These are phyloP conservation scores for Blastomyces emzantsi DNA, from an alignment of 2,329 filamentous ascomycete genomes.

Conservation along the genomic window DNA sequence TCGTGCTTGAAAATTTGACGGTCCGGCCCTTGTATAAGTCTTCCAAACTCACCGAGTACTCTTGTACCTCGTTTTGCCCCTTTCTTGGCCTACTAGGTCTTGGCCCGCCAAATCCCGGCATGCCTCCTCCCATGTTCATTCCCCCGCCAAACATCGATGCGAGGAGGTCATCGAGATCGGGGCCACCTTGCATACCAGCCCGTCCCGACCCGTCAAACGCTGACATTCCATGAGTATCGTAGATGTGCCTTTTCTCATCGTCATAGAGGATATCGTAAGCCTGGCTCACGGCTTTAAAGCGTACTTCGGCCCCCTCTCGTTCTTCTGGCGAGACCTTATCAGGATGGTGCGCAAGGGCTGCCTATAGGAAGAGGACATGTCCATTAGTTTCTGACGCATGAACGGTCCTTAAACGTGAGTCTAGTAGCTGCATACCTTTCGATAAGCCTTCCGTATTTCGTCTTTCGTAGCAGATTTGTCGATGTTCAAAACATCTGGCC, in stretches of 20 bases:
- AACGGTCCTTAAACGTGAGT: background rate
- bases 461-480: slow-evolving; percentile 61
- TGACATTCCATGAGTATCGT: slow-evolving; percentile 91
- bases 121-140: slow-evolving; percentile 42
- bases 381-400: slow-evolving; percentile 2
- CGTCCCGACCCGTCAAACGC: slow-evolving; percentile 75
- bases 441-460: slow-evolving; percentile 92
- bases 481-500: slow-evolving; percentile 67
- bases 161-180: slow-evolving; percentile 83
- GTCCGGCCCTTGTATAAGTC: slow-evolving; percentile 99
- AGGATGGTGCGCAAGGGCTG: slow-evolving; percentile 79
- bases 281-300: slow-evolving; percentile 86
- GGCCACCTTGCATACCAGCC: slow-evolving; percentile 51
- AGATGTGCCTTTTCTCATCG: slow-evolving; percentile 83
- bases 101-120: slow-evolving; percentile 41
- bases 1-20: slow-evolving; percentile 90
- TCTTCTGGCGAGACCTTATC: slow-evolving; percentile 89
- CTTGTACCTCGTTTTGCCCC: slow-evolving; percentile 16
- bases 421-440: slow-evolving; percentile 56
- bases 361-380: slow-evolving; percentile 41
- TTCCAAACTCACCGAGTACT: slow-evolving; percentile 79
- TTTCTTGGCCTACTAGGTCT: slow-evolving; percentile 47
- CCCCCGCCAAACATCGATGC: slow-evolving; percentile 69
- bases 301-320: slow-evolving; percentile 65
- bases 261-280: slow-evolving; percentile 98